A percentile compares a stretch with the other conserved stretches of the same genome.
These are phyloP conservation scores for Fomitopsis betulina DNA, from an alignment of 1,284 basidiomycete genomes.

Conservation along the genomic window DNA sequence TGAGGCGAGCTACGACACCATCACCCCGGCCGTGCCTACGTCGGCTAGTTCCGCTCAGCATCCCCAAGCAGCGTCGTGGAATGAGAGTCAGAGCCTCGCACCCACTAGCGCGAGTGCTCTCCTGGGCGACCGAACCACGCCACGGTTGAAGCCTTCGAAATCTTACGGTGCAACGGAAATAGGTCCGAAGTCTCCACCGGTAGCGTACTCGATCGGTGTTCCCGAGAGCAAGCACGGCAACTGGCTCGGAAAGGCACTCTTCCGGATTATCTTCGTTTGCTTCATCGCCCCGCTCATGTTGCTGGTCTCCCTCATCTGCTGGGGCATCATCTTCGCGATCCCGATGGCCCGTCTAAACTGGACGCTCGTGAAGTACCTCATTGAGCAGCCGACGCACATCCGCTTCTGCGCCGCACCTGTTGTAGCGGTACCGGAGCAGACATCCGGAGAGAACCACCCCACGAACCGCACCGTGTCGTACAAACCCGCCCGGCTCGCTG, in stretches of 20 bases:
- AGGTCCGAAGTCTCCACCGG: conserved; percentile 33
- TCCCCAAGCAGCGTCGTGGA: conserved; percentile 29
- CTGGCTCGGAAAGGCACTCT: conserved; percentile 67
- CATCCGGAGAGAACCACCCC: conserved; percentile 15
- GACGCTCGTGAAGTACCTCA: conserved; percentile 86
- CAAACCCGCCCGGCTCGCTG: conserved; percentile 50
- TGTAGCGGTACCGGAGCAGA: conserved; percentile 32
- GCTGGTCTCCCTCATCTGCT: conserved; percentile 84
- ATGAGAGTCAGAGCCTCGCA: conserved; percentile 8
- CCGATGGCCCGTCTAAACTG: conserved; percentile 98
- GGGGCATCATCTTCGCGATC: conserved; percentile 90
- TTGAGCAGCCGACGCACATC: conserved; percentile 78
- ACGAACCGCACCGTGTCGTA: conserved; percentile 43
- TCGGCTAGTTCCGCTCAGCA: conserved; percentile 25
- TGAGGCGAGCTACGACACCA: conserved; percentile 18
- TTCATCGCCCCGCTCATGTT: conserved; percentile 90
- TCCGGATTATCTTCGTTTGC: conserved; percentile 73
- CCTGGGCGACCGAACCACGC: conserved; percentile 20
- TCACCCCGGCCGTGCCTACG: conserved; percentile 10
- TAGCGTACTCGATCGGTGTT: conserved; percentile 33
- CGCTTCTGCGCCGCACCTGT: conserved; percentile 87
- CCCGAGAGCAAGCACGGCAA: conserved; percentile 37
- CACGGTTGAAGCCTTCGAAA: conserved; percentile 41
- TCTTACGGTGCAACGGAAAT: conserved; percentile 58
- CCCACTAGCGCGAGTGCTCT: conserved; percentile 33